These are phyloP conservation scores for Lindgomyces ingoldianus DNA, from an alignment of 495 filamentous ascomycete species.

Conservation along the genomic window DNA sequence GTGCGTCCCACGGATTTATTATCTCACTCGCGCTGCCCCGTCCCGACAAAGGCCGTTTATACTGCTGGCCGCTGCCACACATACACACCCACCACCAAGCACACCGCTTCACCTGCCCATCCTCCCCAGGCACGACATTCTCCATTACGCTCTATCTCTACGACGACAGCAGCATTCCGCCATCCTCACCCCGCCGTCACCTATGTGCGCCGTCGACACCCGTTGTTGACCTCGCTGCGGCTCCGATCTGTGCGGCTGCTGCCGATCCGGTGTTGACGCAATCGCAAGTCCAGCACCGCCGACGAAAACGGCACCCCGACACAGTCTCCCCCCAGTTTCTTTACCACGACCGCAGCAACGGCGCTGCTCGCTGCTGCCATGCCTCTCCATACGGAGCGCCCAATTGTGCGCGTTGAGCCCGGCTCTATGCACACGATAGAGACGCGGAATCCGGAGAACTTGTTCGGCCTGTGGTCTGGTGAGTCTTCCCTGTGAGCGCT, in stretches of 20 bases:
- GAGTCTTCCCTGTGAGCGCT: slow-evolving; percentile 46
- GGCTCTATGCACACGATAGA: slow-evolving; percentile 81
- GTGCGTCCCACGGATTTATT: slow-evolving; percentile 17
- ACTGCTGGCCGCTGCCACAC: neutral
- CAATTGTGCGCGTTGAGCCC: slow-evolving; percentile 42
- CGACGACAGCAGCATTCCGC: neutral
- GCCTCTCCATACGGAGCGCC: slow-evolving; percentile 42
- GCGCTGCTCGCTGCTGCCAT: slow-evolving; percentile 33
- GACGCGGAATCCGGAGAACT: slow-evolving; percentile 85
- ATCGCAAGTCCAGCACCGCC: slow-evolving; percentile 17
- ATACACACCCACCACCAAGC: neutral
- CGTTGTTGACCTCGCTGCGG: neutral
- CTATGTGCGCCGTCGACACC: neutral
- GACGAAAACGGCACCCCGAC: slow-evolving; percentile 7
- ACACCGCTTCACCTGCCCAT: neutral
- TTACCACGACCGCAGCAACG: slow-evolving; percentile 12
- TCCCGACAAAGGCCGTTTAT: slow-evolving; percentile 28
- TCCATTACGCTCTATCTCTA: neutral
- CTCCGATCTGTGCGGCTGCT: neutral
- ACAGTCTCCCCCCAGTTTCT: neutral
- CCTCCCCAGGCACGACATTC: neutral
- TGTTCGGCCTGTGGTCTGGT: slow-evolving; percentile 99
- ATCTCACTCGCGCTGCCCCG: slow-evolving; percentile 7
- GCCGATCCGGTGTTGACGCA: slow-evolving; percentile 38
- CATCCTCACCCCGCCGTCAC: neutral